Conservation (phyloP, 768 basidiomycete genomes). For the Kondoa subrosea region DNA sequence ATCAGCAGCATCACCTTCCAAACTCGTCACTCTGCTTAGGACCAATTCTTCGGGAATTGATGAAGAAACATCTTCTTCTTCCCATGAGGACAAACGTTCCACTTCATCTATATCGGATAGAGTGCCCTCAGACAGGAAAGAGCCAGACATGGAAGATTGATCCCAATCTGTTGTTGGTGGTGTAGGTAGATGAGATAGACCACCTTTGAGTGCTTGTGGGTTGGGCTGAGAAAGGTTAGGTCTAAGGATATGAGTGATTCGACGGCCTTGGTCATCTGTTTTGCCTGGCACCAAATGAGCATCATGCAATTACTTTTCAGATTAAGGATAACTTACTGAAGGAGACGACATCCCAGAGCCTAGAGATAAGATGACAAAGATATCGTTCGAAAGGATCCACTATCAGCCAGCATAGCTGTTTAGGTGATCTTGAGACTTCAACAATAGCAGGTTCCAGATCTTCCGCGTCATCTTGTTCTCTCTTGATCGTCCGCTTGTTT, state of each 20-base stretch:
- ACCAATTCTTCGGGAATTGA: neutral
- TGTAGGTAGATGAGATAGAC: neutral
- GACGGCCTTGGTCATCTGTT: neutral
- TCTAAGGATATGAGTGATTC: neutral
- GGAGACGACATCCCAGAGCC: conserved; percentile 3
- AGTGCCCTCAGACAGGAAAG: neutral
- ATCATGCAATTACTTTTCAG: conserved; percentile 3
- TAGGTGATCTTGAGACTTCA: neutral
- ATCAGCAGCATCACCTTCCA: neutral
- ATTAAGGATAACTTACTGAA: neutral
- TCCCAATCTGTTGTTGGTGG: conserved; percentile 6
- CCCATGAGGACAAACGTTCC: neutral
- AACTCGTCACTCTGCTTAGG: neutral
- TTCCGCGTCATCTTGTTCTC: neutral
- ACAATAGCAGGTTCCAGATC: neutral
- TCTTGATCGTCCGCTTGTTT: neutral
- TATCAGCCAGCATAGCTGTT: neutral
- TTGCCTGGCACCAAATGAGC: conserved; percentile 1
- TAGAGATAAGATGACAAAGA: neutral
- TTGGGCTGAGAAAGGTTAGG: neutral
- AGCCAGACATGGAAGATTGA: neutral
- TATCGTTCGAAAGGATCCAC: neutral
- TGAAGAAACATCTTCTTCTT: neutral
- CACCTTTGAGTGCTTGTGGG: neutral
- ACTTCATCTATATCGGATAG: neutral